A percentile compares a stretch with the other conserved stretches of the same genome.
These are phyloP conservation scores for Talinum fruticosum DNA, from an alignment of 148 eudicot species.

Conservation along the genomic window DNA sequence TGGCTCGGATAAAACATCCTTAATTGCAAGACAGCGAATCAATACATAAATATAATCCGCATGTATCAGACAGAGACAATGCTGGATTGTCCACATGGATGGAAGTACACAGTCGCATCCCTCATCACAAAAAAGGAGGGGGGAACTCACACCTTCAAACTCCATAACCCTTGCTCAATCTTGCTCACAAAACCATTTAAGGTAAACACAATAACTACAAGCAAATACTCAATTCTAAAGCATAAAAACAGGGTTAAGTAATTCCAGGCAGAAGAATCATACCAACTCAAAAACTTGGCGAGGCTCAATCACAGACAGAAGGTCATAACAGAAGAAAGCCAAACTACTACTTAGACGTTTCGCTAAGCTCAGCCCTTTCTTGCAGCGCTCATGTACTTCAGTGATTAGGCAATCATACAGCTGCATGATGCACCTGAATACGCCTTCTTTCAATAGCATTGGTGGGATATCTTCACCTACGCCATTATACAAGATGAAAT, in stretches of 20 bases:
- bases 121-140: neutral
- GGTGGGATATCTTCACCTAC: conserved; percentile 98
- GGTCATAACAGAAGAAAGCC: conserved; percentile 97
- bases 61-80: neutral
- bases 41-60: neutral
- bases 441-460: conserved; percentile 97
- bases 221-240: neutral
- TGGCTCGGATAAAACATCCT: too few species aligned
- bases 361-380: conserved; percentile 89
- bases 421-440: conserved; percentile 91
- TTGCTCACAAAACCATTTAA: neutral
- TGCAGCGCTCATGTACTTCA: conserved; percentile 99
- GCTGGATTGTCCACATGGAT: neutral
- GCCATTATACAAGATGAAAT: conserved; percentile 21
- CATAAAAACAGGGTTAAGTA: neutral
- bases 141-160: neutral
- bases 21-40: neutral
- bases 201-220: neutral
- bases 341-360: conserved; percentile 90
- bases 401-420: conserved; percentile 96
- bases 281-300: conserved; percentile 99
- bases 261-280: conserved; percentile 28
- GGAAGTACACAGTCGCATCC: neutral
- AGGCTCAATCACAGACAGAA: conserved; percentile 88
- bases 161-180: conserved; percentile 1